Evolutionary conservation across 2,329 filamentous ascomycete genomes (phyloP), one percentile per base, ranked within the genome.

Genomic region (Podosphaera fusca): DNA sequence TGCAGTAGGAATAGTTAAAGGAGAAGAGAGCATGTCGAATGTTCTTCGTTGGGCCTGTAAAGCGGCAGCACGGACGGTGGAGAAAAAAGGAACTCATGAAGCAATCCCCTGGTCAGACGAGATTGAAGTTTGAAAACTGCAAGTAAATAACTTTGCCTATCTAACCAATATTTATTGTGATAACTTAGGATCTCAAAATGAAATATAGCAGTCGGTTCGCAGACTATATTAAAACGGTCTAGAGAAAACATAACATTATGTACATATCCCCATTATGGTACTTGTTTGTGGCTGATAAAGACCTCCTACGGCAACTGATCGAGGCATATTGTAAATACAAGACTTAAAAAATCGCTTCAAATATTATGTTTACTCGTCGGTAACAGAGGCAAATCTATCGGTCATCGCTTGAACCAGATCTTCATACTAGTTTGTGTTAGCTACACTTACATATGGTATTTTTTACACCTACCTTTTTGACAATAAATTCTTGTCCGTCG

Each of bases 311-410:
- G 2, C 3, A 14, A 42, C n/a, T 42, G 38, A 7, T 42, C 5
- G n/a, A 42, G 10, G 10, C n/a, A 12, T 12, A 14, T 42, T 42
- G 10, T 12, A 12, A 42, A 6, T 7, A 12, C 3, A 12, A 42
- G 38, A 6, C 38, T 42, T 7, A 42, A 42, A 12, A 12, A 42
- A 42, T 42, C 10, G n/a, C 10, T 14, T 14, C 38, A 42, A 42
- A 7, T 42, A 6, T 42, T 55, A 31, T 31, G 6, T 58, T 57
- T 88, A 98, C 78, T 96, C 90, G 71, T 98, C 92, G 69, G 87
- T 80, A 59, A 98, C 90, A 45, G 88, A 83, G 55, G 92, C 92
- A 73, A 98, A 98, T 75, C 95, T 95, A 74, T 98, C 92, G 64
- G 85, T 82, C 88, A 98, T 90, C 65, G 81, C 77, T 73, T 94